phyloP scores from a whole-genome alignment of 2,329 filamentous ascomycete genomes.

The Ophiosphaerella korrae region DNA sequence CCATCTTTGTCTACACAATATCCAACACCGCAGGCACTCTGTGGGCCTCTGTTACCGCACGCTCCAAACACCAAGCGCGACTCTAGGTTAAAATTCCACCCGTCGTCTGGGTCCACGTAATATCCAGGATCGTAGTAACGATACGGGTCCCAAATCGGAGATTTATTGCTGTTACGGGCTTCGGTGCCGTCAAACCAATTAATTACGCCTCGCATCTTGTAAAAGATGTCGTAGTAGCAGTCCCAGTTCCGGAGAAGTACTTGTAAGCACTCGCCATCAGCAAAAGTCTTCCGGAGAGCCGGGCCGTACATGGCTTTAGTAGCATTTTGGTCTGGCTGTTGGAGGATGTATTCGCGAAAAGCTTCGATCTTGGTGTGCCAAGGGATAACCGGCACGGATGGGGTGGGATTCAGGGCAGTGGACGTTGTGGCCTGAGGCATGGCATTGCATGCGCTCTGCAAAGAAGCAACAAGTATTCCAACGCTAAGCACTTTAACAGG shows the following conservation, averaged over 20 bases:
- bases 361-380: constrained; percentile 1
- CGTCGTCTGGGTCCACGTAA: constrained; percentile 11
- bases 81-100: constrained; percentile 4
- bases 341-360: constrained; percentile 3
- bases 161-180: neutral
- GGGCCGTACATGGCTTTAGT: neutral
- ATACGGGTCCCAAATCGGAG: neutral
- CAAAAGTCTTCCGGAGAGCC: constrained; percentile 1
- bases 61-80: constrained; percentile 6
- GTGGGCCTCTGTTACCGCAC: constrained; percentile 10
- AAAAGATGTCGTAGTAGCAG: constrained; percentile 8
- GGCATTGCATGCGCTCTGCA: too few relatives aligned
- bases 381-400: neutral
- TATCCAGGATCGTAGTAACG: constrained; percentile 2
- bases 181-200: constrained; percentile 1
- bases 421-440: too few relatives aligned
- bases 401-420: too few relatives aligned
- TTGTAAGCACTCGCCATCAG: constrained; percentile 8
- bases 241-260: constrained; percentile 9
- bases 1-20: constrained; percentile 6
- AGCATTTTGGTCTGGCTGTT: constrained; percentile 3
- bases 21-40: constrained; percentile 5
- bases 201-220: constrained; percentile 3
- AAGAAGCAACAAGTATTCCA: too few relatives aligned
- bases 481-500: too few relatives aligned